Evolutionary conservation across 768 basidiomycete genomes (phyloP), one percentile per base, ranked within the genome.

Genomic region (Boletus eberwhitei): DNA sequence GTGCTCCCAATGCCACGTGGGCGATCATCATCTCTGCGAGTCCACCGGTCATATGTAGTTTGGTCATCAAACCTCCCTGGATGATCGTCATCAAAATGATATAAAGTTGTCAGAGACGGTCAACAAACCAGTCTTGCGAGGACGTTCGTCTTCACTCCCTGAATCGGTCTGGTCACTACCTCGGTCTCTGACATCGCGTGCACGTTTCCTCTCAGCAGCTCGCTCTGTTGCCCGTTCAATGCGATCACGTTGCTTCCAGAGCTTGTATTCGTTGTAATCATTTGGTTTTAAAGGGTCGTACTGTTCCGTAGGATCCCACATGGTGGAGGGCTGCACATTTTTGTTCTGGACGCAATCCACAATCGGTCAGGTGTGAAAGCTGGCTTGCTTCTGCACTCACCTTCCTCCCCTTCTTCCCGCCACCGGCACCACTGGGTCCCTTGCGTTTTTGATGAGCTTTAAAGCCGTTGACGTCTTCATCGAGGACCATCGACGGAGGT

Each of bases 391-490:
- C 24, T 43, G 55, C 54, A 59, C 71, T 57, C 57, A 83, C 87
- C 79, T 88, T 90, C 68, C 81, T 89, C 21, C 79, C 74, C 53
- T 76, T 80, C 67, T 75, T 79, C 9, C 71, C 70, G 5, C 70
- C 65, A 6, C 69, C 64, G 4, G 73, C 77, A 50, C 82, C 81
- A 16, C 77, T 80, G 1, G 53, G 22, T 2, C 78, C 80, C 16
- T 72, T 77, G 57, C 79, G 77, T 58, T 79, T 83, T 50, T 80
- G 83, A 12, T 77, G 75, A 13, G 78, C 63, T 63, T 83, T 87
- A 71, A 87, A 94, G 1, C 91, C 91, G 53, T 93, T 93, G 58
- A 93, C 77, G 57, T 93, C 90, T 55, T 93, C 92, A 56, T 93
- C 91, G 11, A 94, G 80, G 21, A 93, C 77, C 90, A 94, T 93